Evolutionary conservation across 1,139 yeast genomes (phyloP), one percentile per base, ranked within the genome.

Genomic region (Debaryomycetaceae sp.): DNA sequence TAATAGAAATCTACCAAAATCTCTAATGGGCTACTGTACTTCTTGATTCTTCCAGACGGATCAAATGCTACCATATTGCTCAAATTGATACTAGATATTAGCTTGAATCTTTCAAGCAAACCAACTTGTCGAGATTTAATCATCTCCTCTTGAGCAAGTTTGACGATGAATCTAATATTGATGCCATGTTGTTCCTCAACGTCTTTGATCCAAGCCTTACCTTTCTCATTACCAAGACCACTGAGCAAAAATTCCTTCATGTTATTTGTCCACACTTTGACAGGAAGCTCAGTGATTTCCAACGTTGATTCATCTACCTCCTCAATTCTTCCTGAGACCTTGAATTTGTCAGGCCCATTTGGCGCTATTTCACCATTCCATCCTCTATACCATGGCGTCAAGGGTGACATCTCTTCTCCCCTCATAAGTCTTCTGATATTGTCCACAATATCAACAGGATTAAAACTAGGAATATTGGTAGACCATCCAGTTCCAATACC

Each of bases 401-500:
- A 83, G 39, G 86, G 88, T 38, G 69, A 75, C 63, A 83, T 64
- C 37, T 81, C 86, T 54, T 88, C 87, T 8, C 83, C 87, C 29
- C 75, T 73, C 91, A 95, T 84, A 55, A 93, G 62, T 38, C 79
- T 78, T 46, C 81, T 78, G 35, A 95, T 69, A 56, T 95, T 93
- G 2, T 66, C 71, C 24, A 89, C 90, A 49, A 95, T 74, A 60
- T 93, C 99, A 24, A 65, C 59, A 0, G 99, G 99, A 60, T 93
- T 90, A 65, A 80, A 93, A 38, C 87, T 82, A 1, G 99, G 99
- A 51, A 95, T 86, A 50, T 81, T 83, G 1, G 99, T 90, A 49
- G 97, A 88, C 98, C 99, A 95, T 55, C 99, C 99, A 42, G 99
- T 91, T 53, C 99, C 99, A 64, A 95, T 95, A 69, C 99, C 99